Evolutionary conservation across 2,329 filamentous ascomycete genomes (phyloP), one percentile per base, ranked within the genome.

Genomic region (Cyclaneusma minus): DNA sequence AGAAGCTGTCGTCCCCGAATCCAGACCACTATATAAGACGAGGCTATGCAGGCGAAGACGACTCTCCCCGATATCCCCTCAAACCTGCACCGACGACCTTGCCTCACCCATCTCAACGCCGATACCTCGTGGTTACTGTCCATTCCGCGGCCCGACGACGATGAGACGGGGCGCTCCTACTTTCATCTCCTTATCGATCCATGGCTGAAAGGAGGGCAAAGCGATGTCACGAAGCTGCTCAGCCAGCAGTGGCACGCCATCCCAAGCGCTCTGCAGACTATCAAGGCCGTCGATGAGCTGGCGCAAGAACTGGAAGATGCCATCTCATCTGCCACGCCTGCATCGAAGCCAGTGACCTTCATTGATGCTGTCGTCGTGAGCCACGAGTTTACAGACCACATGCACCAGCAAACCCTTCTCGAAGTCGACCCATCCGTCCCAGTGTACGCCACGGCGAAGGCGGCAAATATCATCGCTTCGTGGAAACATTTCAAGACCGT

Each of bases 321-420:
- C n/a, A n/a, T n/a, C n/a, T n/a, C 24, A 11, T 7, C 18, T 7
- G n/a, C 8, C 18, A 11, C 8, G 18, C 7, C 7, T 7, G 18
- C 11, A 8, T 20, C 45, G 1, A 29, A 33, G n/a, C 37, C 41
- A 29, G 43, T 34, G 15, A 51, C 50, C 8, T 53, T 56, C 22
- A 60, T 77, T 16, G 71, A 78, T 41, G 62, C 51, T 3, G 66
- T 77, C 3, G 55, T 58, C 15, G 55, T 77, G 16, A 67, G 59
- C 10, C 71, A 78, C 41, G 71, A 77, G 42, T 78, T 77, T 37
- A 76, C 71, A 1, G 71, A 78, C 40, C 73, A 76, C 41, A 76
- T 69, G 45, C 70, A 78, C 39, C 55, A 62, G 32, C 56, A 62
- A 3, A 78, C 72, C 9, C 49, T 78, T 14, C 43, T 61, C 22